Conservation (phyloP, 2,329 filamentous ascomycete genomes). For the Microcyclospora pomicola region DNA sequence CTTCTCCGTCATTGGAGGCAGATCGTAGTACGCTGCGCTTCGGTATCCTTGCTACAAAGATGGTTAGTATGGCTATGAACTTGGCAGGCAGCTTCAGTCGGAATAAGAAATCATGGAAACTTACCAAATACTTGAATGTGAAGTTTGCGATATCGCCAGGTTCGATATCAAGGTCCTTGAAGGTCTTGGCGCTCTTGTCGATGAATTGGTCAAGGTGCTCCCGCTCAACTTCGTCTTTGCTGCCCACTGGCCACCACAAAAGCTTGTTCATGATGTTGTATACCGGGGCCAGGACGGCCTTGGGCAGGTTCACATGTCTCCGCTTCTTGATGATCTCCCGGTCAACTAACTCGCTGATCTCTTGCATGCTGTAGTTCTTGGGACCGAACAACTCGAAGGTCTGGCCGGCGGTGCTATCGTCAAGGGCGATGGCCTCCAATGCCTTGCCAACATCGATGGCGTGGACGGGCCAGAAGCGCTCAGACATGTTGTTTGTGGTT, state of each 20-base stretch:
- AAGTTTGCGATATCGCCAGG: conserved; percentile 73
- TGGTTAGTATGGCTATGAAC: conserved; percentile 22
- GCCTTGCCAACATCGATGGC: conserved; percentile 81
- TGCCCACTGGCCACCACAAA: conserved; percentile 80
- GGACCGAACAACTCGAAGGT: conserved; percentile 93
- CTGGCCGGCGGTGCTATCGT: conserved; percentile 78
- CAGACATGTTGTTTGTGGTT: conserved; percentile 84
- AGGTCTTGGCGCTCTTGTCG: conserved; percentile 83
- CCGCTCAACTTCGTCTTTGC: conserved; percentile 73
- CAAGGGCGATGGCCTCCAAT: conserved; percentile 77
- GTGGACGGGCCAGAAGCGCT: conserved; percentile 84
- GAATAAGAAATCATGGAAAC: conserved; percentile 20
- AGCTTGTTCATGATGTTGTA: conserved; percentile 63
- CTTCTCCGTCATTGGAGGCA: conserved; percentile 86
- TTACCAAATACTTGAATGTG: conserved; percentile 87
- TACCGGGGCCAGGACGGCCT: conserved; percentile 60
- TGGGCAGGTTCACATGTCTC: conserved; percentile 83
- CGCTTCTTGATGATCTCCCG: conserved; percentile 83
- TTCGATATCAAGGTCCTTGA: conserved; percentile 83
- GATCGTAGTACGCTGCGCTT: conserved; percentile 76
- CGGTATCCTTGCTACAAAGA: conserved; percentile 67
- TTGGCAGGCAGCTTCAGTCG: not conserved
- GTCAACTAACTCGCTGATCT: conserved; percentile 80
- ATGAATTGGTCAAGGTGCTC: conserved; percentile 91
- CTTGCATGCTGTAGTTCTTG: conserved; percentile 75